These are phyloP conservation scores for Phytophthora foliorum DNA, from an alignment of 352 stramenopile genomes.

Conservation along the genomic window DNA sequence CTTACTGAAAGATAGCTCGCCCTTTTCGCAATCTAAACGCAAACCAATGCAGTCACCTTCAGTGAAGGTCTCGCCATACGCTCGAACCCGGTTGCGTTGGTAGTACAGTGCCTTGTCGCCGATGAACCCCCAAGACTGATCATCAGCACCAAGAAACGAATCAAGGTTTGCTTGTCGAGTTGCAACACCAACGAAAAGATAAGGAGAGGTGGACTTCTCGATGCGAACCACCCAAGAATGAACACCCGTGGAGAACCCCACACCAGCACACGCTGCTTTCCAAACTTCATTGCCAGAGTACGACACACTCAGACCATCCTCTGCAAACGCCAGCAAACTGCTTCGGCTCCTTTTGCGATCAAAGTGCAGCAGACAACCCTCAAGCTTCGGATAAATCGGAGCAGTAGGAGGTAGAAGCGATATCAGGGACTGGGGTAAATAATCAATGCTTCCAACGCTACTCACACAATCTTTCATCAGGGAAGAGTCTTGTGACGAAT, in stretches of 20 bases:
- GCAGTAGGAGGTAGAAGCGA: constrained; percentile 4
- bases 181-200: constrained; percentile 98
- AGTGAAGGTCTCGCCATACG: constrained; percentile 89
- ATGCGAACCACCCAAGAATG: constrained; percentile 91
- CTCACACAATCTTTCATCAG: too few species aligned
- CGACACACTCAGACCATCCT: constrained; percentile 68
- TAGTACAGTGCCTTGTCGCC: constrained; percentile 99
- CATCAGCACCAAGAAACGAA: constrained; percentile 98
- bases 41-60: constrained; percentile 91
- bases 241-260: constrained; percentile 76
- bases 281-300: constrained; percentile 91
- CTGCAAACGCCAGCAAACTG: constrained; percentile 64
- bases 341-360: constrained; percentile 79
- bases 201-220: constrained; percentile 96
- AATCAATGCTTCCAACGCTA: neutral
- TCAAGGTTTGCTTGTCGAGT: constrained; percentile 92
- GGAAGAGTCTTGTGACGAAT: neutral
- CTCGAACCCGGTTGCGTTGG: constrained; percentile 93
- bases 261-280: constrained; percentile 85
- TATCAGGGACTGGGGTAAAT: neutral
- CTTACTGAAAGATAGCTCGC: constrained; percentile 90
- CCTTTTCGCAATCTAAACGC: constrained; percentile 85
- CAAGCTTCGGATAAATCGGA: constrained; percentile 1
- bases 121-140: constrained; percentile 99
- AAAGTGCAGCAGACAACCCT: constrained; percentile 40